Evolutionary conservation across 257 asterid genomes (phyloP).

Genomic region (Ehretia macrophylla): DNA sequence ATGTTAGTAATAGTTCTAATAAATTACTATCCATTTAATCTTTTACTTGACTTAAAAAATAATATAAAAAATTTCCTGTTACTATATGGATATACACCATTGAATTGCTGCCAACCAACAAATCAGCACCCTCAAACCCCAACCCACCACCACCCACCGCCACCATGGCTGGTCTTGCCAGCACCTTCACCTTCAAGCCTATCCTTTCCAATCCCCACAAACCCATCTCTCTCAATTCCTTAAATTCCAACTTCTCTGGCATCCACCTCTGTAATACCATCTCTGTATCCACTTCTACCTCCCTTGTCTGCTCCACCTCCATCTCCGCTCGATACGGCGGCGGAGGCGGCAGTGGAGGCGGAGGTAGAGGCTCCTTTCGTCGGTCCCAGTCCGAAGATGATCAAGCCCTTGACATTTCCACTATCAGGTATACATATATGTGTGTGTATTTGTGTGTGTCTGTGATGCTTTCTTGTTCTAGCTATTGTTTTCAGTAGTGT

Average conservation of each 20-base stretch:
- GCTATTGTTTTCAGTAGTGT: neutral
- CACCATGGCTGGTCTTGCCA: slow-evolving; percentile 87
- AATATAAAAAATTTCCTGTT: no score
- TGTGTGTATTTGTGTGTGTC: neutral
- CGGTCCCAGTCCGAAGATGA: slow-evolving; percentile 48
- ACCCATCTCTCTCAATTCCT: slow-evolving; percentile 15
- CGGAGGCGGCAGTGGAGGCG: slow-evolving; percentile 42
- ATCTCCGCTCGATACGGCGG: slow-evolving; percentile 66
- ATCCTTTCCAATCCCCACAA: slow-evolving; percentile 30
- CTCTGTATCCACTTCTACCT: slow-evolving; percentile 9
- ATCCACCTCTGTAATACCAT: slow-evolving; percentile 22
- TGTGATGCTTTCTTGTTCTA: neutral
- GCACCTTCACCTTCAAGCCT: slow-evolving; percentile 56
- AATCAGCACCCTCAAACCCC: slow-evolving; percentile 4
- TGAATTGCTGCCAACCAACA: slow-evolving; percentile 3
- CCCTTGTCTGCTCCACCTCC: slow-evolving; percentile 14
- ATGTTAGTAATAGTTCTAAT: no score
- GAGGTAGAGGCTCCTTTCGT: slow-evolving; percentile 25
- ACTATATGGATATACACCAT: no score
- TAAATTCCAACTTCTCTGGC: slow-evolving; percentile 27
- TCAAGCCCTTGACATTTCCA: slow-evolving; percentile 63
- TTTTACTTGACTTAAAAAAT: no score
- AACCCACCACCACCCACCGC: slow-evolving; percentile 9
- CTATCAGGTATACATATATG: slow-evolving; percentile 60
- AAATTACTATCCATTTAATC: no score